Evolutionary conservation across 2,329 filamentous ascomycete genomes (phyloP).

Genomic region (Alternaria sp.): DNA sequence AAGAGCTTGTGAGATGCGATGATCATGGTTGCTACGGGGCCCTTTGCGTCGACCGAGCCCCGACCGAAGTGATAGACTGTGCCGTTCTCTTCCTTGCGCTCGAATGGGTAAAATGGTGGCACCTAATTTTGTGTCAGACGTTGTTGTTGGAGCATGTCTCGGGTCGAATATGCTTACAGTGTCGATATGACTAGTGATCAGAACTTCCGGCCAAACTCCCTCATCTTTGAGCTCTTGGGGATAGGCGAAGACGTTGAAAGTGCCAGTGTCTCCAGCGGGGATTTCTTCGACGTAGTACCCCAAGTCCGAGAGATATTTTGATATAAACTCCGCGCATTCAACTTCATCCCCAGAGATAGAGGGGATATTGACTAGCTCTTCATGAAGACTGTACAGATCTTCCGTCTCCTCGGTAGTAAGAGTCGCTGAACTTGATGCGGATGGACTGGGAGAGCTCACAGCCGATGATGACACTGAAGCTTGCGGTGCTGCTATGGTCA

Average conservation of each 20-base stretch:
- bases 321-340: slow-evolving; percentile 70
- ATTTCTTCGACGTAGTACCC: slow-evolving; percentile 57
- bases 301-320: slow-evolving; percentile 65
- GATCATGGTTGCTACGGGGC: slow-evolving; percentile 71
- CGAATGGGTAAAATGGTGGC: slow-evolving; percentile 71
- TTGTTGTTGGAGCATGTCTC: background rate
- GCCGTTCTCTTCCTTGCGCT: slow-evolving; percentile 54
- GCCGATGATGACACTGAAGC: slow-evolving; percentile 2
- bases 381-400: slow-evolving; percentile 31
- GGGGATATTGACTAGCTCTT: slow-evolving; percentile 34
- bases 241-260: slow-evolving; percentile 80
- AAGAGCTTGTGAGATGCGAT: slow-evolving; percentile 65
- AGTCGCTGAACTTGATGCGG: background rate
- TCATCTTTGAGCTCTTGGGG: slow-evolving; percentile 41
- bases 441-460: slow-evolving; percentile 6
- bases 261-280: slow-evolving; percentile 48
- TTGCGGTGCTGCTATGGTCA: slow-evolving; percentile 10
- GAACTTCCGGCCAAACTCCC: slow-evolving; percentile 58
- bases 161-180: slow-evolving; percentile 47
- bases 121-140: slow-evolving; percentile 16
- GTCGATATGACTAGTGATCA: slow-evolving; percentile 84
- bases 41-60: slow-evolving; percentile 69
- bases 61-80: slow-evolving; percentile 65
- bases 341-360: slow-evolving; percentile 64
- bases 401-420: slow-evolving; percentile 25